Evolutionary conservation across 306 rosid species (phyloP), one percentile per base, ranked within the genome.

Genomic region (Spatholobus suberectus): DNA sequence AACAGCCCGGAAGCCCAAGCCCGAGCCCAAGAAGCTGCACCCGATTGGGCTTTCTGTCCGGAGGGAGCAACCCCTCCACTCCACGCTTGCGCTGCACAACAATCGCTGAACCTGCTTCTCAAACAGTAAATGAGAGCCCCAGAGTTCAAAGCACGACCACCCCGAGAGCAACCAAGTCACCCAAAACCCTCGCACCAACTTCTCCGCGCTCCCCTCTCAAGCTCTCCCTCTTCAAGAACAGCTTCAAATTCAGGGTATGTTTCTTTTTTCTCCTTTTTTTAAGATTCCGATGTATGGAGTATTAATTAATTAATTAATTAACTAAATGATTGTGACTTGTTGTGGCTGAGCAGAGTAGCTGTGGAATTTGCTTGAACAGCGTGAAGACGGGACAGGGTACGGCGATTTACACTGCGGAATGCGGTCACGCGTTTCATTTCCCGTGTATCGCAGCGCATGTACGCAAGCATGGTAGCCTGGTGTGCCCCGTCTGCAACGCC

Each of bases 391-490:
- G 99, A 23, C 99, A 96, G 26, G 97, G 99, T 8, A 96, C 94
- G 21, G 99, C 99, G 41, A 96, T 96, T 55, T 96, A 94, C 95
- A 96, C 99, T 1, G 99, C 98, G 2, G 99, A 96, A 81, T 96
- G 99, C 26, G 57, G 84, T 5, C 99, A 96, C 81, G 97, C 98
- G 14, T 96, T 96, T 69, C 99, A 96, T 74, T 96, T 96, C 54
- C 98, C 99, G 1, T 94, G 99, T 71, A 92, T 96, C 38, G 97
- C 97, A 1, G 86, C 85, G 8, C 84, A 89, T 75, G 96, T 94
- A 3, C 85, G 95, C 71, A 90, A 92, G 41, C 91, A 92, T 20
- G 92, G 87, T n/a, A 70, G 73, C 37, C 94, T 96, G 0, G 82
- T 94, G 21, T 96, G 99, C 57, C 99, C 99, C 0, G 97, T 96